phyloP scores from a whole-genome alignment of 106 monocot species.

The Cymbidium sinense region DNA sequence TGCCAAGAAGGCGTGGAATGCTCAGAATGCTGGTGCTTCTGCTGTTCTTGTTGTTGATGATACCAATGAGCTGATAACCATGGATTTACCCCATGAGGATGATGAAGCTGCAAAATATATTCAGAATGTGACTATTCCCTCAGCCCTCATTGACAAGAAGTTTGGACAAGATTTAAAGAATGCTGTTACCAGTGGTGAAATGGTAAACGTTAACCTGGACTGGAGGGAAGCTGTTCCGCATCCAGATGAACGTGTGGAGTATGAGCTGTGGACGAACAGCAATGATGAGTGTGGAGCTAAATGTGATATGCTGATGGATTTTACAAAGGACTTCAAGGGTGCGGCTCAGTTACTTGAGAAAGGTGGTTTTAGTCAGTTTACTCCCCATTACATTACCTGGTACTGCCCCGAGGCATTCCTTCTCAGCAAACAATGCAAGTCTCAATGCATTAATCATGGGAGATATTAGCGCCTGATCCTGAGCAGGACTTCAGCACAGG shows the following conservation, averaged over 20 bases:
- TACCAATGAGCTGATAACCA: conserved; percentile 89
- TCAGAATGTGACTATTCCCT: conserved; percentile 90
- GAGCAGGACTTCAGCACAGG: conserved; percentile 94
- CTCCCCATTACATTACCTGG: conserved; percentile 99
- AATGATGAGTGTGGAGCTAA: conserved; percentile 98
- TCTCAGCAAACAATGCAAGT: conserved; percentile 88
- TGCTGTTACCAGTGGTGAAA: conserved; percentile 60
- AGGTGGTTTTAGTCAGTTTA: conserved; percentile 87
- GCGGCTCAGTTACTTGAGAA: conserved; percentile 86
- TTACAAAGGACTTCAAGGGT: conserved; percentile 83
- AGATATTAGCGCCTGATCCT: conserved; percentile 97
- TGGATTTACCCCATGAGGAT: conserved; percentile 92
- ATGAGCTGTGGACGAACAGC: conserved; percentile 97
- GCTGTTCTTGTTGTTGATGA: conserved; percentile 90
- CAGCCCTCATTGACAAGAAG: conserved; percentile 75
- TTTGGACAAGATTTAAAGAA: conserved; percentile 82
- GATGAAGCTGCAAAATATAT: conserved; percentile 71
- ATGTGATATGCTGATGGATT: conserved; percentile 84
- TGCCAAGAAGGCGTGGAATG: conserved; percentile 92
- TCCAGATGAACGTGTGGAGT: conserved; percentile 96
- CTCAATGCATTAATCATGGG: conserved; percentile 96
- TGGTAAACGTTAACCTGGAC: conserved; percentile 93
- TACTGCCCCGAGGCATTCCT: conserved; percentile 85
- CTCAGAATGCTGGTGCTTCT: conserved; percentile 83
- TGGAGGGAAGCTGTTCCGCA: conserved; percentile 99